Evolutionary conservation across 2,329 filamentous ascomycete genomes (phyloP).

Genomic region (Fusarium fracticaudum): DNA sequence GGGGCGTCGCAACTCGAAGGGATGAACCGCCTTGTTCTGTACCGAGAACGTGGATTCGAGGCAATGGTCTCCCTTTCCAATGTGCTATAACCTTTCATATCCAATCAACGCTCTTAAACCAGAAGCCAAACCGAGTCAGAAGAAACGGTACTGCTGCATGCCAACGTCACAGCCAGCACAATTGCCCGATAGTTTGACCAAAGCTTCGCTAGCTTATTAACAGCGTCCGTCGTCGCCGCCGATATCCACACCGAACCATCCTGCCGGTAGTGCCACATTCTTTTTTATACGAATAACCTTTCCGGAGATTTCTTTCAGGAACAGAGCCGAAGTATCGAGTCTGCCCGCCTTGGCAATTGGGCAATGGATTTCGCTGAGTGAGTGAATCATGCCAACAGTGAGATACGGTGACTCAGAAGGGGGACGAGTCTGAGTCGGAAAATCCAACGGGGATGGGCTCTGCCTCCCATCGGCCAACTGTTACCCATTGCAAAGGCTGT

Average conservation of each 20-base stretch:
- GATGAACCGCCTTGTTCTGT: constrained; percentile 1
- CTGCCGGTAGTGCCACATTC: constrained; percentile 32
- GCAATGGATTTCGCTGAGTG: background rate
- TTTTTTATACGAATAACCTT: constrained; percentile 31
- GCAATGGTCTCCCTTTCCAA: constrained; percentile 5
- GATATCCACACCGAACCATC: constrained; percentile 39
- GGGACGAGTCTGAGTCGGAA: background rate
- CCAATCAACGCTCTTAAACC: constrained; percentile 14
- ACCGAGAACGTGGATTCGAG: constrained; percentile 11
- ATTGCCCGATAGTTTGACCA: constrained; percentile 29
- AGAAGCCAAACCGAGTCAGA: constrained; percentile 14
- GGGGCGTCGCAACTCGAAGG: constrained; percentile 4
- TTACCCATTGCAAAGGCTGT: background rate
- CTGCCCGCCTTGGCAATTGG: constrained; percentile 12
- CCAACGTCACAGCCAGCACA: constrained; percentile 18
- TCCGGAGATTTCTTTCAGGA: constrained; percentile 33
- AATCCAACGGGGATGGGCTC: background rate
- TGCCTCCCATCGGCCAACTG: constrained; percentile 1
- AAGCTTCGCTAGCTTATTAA: constrained; percentile 22
- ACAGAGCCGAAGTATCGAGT: constrained; percentile 23
- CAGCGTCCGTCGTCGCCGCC: constrained; percentile 13
- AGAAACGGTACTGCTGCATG: constrained; percentile 8
- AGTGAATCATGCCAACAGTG: background rate
- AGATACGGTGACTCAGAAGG: background rate
- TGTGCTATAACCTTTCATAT: background rate